Percentiles rank a stretch among this genome's conserved stretches.
These are phyloP conservation scores for Huntiella abstrusa DNA, from an alignment of 2,329 filamentous ascomycete genomes.

Conservation along the genomic window DNA sequence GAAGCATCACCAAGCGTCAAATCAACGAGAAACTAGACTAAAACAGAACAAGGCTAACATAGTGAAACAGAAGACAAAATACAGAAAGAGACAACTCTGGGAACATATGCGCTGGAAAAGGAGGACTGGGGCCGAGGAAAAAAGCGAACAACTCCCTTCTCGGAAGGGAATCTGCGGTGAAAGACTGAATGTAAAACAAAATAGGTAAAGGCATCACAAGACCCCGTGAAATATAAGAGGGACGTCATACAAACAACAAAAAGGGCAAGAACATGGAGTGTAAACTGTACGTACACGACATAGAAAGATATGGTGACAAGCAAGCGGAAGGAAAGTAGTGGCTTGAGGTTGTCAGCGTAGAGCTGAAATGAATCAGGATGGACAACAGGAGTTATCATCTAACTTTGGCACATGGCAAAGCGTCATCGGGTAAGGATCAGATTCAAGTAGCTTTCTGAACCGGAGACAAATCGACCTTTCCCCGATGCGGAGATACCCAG, in stretches of 20 bases:
- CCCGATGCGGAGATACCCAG: slow-evolving; percentile 23
- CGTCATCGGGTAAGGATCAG: background rate
- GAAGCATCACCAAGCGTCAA: too few relatives aligned
- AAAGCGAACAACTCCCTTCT: too few relatives aligned
- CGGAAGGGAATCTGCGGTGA: background rate
- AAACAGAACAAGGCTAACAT: too few relatives aligned
- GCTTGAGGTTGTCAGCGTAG: background rate
- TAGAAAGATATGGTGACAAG: background rate
- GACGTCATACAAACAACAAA: background rate
- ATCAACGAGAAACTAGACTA: too few relatives aligned
- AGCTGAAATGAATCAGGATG: background rate
- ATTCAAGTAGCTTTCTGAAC: slow-evolving; percentile 7
- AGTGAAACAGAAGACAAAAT: too few relatives aligned
- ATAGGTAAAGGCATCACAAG: background rate
- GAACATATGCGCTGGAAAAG: too few relatives aligned
- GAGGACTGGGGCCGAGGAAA: too few relatives aligned
- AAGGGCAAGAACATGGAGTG: slow-evolving; percentile 7
- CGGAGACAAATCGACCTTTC: slow-evolving; percentile 8
- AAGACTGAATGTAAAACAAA: background rate
- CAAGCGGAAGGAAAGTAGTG: slow-evolving; percentile 6
- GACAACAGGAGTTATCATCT: background rate
- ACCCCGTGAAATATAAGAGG: background rate
- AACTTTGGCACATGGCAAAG: background rate
- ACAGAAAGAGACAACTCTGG: too few relatives aligned
- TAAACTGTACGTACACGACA: slow-evolving; percentile 2